Conservation (phyloP, 441 rosid genomes). For the Omphalea diandra region DNA sequence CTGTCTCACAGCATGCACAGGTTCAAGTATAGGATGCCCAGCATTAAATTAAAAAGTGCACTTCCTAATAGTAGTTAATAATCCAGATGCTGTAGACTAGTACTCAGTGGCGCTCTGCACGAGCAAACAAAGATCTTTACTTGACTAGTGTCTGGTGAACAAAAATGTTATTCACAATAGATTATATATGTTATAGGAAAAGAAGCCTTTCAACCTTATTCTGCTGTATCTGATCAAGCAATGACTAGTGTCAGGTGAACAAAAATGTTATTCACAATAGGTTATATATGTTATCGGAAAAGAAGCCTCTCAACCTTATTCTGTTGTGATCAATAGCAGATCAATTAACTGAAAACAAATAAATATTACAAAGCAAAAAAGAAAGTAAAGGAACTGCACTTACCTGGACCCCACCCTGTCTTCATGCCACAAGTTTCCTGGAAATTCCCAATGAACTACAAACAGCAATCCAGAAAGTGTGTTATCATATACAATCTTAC, state of each 20-base stretch:
- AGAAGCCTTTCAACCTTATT: too few relatives aligned
- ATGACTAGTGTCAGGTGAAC: not conserved
- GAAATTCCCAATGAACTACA: conserved; percentile 83
- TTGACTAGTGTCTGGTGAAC: too few relatives aligned
- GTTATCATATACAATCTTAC: not conserved
- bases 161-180: too few relatives aligned
- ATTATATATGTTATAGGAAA: too few relatives aligned
- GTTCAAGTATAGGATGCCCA: not conserved
- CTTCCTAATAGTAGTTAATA: not conserved
- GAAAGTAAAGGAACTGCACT: conserved; percentile 20
- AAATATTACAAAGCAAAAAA: not conserved
- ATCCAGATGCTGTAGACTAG: not conserved
- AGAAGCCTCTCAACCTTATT: conserved; percentile 1
- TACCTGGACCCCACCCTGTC: conserved; percentile 91
- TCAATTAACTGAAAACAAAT: not conserved
- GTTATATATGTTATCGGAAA: not conserved
- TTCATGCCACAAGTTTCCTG: conserved; percentile 70
- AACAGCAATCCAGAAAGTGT: conserved; percentile 10
- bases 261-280: not conserved
- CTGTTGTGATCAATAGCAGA: not conserved
- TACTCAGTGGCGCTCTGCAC: too few relatives aligned
- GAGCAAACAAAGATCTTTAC: not conserved
- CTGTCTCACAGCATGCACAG: not conserved
- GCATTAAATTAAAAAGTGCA: not conserved
- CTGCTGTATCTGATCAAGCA: too few relatives aligned